A percentile compares a stretch with the other conserved stretches of the same genome.
Evolutionary conservation across 2,329 filamentous ascomycete genomes (phyloP).

Genomic region (Stagonosporopsis rhizophila): DNA sequence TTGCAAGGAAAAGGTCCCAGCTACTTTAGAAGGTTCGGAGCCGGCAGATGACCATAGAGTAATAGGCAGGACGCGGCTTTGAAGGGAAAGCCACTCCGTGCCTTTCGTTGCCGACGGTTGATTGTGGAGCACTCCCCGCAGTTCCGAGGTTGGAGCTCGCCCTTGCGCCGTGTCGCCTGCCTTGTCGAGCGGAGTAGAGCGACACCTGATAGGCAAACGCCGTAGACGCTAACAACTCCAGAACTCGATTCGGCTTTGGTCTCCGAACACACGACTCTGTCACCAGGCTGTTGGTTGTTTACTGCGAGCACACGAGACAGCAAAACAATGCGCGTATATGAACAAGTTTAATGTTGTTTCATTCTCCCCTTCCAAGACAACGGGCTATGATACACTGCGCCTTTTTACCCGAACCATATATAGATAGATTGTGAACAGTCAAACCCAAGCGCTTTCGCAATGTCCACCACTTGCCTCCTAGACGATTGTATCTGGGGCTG

Average conservation of each 20-base stretch:
- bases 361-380: conserved; percentile 25
- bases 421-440: conserved; percentile 25
- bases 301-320: not conserved
- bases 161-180: not conserved
- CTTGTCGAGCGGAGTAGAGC: conserved; percentile 3
- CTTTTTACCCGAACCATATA: conserved; percentile 36
- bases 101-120: conserved; percentile 21
- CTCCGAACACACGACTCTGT: conserved; percentile 4
- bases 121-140: conserved; percentile 21
- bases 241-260: conserved; percentile 1
- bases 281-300: not conserved
- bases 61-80: conserved; percentile 23
- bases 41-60: conserved; percentile 6
- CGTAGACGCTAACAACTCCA: conserved; percentile 5
- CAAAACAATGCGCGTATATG: conserved; percentile 4
- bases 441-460: conserved; percentile 29
- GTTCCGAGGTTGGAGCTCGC: conserved; percentile 16
- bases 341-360: conserved; percentile 19
- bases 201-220: conserved; percentile 14
- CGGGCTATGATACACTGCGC: conserved; percentile 43
- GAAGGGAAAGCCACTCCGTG: conserved; percentile 26
- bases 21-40: conserved; percentile 8
- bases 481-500: conserved; percentile 22
- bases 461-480: conserved; percentile 22
- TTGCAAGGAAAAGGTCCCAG: conserved; percentile 8